Evolutionary conservation across 805 yeast genomes (phyloP).

Genomic region (Teunomyces lycoperdinae): DNA sequence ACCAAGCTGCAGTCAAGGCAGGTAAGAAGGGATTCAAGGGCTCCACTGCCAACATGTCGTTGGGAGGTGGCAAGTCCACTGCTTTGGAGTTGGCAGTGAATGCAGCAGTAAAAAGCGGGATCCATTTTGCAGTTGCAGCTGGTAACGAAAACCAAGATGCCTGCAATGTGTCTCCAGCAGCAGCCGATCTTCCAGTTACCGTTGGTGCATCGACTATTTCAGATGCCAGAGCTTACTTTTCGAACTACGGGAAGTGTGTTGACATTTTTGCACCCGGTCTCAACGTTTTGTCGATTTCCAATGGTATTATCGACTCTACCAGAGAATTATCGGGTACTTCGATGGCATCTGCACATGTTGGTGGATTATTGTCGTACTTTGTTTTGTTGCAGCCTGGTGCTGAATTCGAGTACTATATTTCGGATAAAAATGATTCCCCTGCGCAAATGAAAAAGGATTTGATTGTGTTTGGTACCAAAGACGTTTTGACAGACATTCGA

Average conservation of each 20-base stretch:
- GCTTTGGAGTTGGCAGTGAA: conserved; percentile 57
- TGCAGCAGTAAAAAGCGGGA: conserved; percentile 55
- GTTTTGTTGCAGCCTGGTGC: conserved; percentile 53
- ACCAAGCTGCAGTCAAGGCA: conserved; percentile 44
- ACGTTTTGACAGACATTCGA: conserved; percentile 42
- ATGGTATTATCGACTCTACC: no score
- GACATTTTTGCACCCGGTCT: conserved; percentile 57
- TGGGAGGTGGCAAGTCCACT: conserved; percentile 57
- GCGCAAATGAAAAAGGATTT: conserved; percentile 52
- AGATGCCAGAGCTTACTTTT: conserved; percentile 50
- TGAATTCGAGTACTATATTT: conserved; percentile 44
- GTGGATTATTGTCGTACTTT: conserved; percentile 55
- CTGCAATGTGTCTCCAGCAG: conserved; percentile 58
- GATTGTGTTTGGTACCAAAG: conserved; percentile 50
- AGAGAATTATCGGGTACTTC: conserved; percentile 43
- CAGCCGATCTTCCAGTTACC: conserved; percentile 53
- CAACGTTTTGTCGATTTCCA: conserved; percentile 41
- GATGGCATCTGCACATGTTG: conserved; percentile 62
- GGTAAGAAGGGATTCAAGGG: conserved; percentile 51
- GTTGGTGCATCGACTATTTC: conserved; percentile 48
- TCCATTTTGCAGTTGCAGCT: conserved; percentile 62
- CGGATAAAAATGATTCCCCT: conserved; percentile 47
- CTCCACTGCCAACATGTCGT: conserved; percentile 60
- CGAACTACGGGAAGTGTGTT: conserved; percentile 53
- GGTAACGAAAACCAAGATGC: conserved; percentile 63